Percentiles rank a stretch among this genome's conserved stretches.
Conservation (phyloP, 768 basidiomycete genomes). For the Boletus rufocinnamomeus region DNA sequence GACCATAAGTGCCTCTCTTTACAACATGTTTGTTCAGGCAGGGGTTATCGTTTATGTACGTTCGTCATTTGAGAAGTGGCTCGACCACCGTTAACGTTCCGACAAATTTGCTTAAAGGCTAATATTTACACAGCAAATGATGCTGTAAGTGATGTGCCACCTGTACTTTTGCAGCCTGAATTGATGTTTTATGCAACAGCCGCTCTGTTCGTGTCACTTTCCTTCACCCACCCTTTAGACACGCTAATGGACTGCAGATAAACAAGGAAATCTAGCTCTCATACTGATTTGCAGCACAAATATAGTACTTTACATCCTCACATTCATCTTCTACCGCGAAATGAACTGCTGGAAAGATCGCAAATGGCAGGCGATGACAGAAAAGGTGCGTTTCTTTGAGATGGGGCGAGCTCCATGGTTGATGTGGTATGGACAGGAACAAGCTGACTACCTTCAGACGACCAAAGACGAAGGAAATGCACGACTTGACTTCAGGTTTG, state of each 20-base stretch:
- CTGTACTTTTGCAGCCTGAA: background rate
- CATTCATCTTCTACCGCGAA: slow-evolving; percentile 50
- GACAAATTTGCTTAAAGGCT: slow-evolving; percentile 32
- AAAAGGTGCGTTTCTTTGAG: slow-evolving; percentile 37
- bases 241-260: slow-evolving; percentile 40
- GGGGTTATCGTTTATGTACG: too few relatives aligned
- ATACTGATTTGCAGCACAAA: slow-evolving; percentile 58
- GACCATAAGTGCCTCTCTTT: slow-evolving; percentile 29
- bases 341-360: slow-evolving; percentile 50
- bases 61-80: too few relatives aligned
- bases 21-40: too few relatives aligned
- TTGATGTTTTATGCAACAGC: background rate
- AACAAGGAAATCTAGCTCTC: slow-evolving; percentile 57
- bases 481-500: slow-evolving; percentile 59
- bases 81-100: slow-evolving; percentile 5
- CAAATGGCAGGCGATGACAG: slow-evolving; percentile 53
- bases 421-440: slow-evolving; percentile 41
- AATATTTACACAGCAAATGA: slow-evolving; percentile 60
- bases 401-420: background rate
- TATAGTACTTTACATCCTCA: slow-evolving; percentile 39
- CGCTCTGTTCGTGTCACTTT: slow-evolving; percentile 1
- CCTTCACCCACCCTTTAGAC: background rate
- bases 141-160: slow-evolving; percentile 32
- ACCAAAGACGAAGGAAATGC: slow-evolving; percentile 63
- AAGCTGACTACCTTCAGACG: slow-evolving; percentile 55